A percentile compares a stretch with the other conserved stretches of the same genome.
phyloP scores from a whole-genome alignment of 129 eudicot species.

The Centella asiatica region DNA sequence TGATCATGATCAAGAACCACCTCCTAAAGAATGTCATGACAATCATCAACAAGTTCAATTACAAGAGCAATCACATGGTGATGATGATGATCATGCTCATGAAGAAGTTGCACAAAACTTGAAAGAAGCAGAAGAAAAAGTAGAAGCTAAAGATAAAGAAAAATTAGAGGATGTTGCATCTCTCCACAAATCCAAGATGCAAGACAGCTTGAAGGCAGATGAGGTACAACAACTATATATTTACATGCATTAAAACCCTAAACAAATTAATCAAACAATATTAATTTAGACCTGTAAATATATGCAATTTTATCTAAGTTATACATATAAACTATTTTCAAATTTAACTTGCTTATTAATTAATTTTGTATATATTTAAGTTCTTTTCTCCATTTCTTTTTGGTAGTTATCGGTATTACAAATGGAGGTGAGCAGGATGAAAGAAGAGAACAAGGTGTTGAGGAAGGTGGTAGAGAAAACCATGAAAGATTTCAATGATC shows the following conservation, averaged over 20 bases:
- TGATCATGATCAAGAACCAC: constrained; percentile 7
- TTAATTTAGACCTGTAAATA: too few species aligned
- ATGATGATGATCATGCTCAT: too few species aligned
- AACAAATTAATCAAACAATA: too few species aligned
- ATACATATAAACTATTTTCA: too few species aligned
- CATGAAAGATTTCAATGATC: constrained; percentile 67
- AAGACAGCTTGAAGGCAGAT: constrained; percentile 26
- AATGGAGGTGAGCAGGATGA: constrained; percentile 55
- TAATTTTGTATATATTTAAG: too few species aligned
- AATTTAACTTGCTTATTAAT: background rate
- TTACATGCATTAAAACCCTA: too few species aligned
- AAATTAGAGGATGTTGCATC: constrained; percentile 1
- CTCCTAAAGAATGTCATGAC: constrained; percentile 24
- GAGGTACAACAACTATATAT: constrained; percentile 18
- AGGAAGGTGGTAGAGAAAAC: constrained; percentile 57
- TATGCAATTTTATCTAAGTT: too few species aligned
- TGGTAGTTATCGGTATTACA: constrained; percentile 45
- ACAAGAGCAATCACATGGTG: too few species aligned
- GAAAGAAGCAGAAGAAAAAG: constrained; percentile 2
- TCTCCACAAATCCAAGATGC: constrained; percentile 8
- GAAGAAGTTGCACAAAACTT: constrained; percentile 13
- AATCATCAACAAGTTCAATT: constrained; percentile 13
- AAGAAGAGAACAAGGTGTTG: constrained; percentile 70
- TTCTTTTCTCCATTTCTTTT: background rate
- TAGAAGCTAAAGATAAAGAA: constrained; percentile 19